Evolutionary conservation across 306 rosid species (phyloP).

Genomic region (Cucurbita moschata): DNA sequence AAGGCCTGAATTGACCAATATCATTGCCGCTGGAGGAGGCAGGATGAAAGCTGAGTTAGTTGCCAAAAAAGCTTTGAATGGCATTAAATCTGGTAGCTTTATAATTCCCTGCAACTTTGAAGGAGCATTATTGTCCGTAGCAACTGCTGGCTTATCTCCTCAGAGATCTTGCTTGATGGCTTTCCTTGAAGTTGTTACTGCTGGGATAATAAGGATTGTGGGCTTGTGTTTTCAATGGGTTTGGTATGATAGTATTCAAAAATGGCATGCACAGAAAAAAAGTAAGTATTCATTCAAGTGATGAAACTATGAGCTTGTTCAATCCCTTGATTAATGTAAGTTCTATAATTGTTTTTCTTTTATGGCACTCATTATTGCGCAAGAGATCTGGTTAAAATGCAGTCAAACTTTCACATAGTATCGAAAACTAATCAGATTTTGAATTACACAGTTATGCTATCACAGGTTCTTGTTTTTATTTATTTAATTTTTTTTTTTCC

Average conservation of each 20-base stretch:
- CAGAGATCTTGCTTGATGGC: slow-evolving; percentile 81
- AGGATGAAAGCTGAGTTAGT: slow-evolving; percentile 74
- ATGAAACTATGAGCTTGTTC: neutral
- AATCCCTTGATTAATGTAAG: neutral
- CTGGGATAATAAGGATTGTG: slow-evolving; percentile 39
- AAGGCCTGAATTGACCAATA: slow-evolving; percentile 53
- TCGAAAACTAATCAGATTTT: neutral
- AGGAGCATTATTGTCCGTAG: slow-evolving; percentile 47
- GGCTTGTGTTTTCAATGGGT: slow-evolving; percentile 62
- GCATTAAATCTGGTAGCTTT: slow-evolving; percentile 62
- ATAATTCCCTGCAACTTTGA: slow-evolving; percentile 63
- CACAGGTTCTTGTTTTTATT: neutral
- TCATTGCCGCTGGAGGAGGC: slow-evolving; percentile 57
- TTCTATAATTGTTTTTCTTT: neutral
- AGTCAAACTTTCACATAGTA: neutral
- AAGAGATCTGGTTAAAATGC: neutral
- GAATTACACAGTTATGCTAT: neutral
- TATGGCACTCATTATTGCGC: neutral
- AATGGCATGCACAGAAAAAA: slow-evolving; percentile 39
- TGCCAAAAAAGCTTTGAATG: slow-evolving; percentile 62
- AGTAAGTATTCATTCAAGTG: slow-evolving; percentile 24
- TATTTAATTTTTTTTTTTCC: neutral
- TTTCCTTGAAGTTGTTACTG: slow-evolving; percentile 51
- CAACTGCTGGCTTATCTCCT: slow-evolving; percentile 78
- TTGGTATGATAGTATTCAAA: slow-evolving; percentile 67